phyloP scores from a whole-genome alignment of 495 filamentous ascomycete genomes.

The Aspergillus kassunensis region DNA sequence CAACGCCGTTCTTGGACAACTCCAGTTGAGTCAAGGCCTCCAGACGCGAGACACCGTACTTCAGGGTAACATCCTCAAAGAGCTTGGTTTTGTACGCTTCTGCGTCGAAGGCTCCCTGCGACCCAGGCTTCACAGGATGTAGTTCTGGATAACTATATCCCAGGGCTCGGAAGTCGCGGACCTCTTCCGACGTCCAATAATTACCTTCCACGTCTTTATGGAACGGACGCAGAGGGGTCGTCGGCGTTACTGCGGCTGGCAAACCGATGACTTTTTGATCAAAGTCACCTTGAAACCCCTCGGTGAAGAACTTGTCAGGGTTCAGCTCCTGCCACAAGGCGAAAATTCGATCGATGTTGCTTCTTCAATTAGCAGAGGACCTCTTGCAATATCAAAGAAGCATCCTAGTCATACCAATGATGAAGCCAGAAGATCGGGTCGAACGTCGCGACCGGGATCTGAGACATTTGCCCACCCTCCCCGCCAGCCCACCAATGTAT shows the following conservation, averaged over 20 bases:
- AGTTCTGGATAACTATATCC: background rate
- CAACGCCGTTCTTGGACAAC: background rate
- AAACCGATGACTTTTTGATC: background rate
- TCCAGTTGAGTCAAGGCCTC: background rate
- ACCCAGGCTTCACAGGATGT: background rate
- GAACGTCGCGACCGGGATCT: background rate
- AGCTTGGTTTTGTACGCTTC: background rate
- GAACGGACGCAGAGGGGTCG: background rate
- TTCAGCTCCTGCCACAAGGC: background rate
- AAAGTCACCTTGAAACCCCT: background rate
- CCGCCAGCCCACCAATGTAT: background rate
- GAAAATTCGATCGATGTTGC: background rate
- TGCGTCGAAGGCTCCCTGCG: background rate
- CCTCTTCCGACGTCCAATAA: background rate
- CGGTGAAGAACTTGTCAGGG: constrained; percentile 1
- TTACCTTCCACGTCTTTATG: background rate
- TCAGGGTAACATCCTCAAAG: background rate
- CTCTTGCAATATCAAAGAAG: too few species aligned
- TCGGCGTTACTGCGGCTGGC: background rate
- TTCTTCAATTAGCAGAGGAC: too few species aligned
- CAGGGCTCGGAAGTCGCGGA: background rate
- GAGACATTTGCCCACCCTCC: background rate
- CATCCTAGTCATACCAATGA: too few species aligned
- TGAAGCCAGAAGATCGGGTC: constrained; percentile 3
- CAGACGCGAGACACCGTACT: background rate